A percentile compares a stretch with the other conserved stretches of the same genome.
Evolutionary conservation across 164 flowering plant genomes (phyloP).

Genomic region (Aristolochia californica): DNA sequence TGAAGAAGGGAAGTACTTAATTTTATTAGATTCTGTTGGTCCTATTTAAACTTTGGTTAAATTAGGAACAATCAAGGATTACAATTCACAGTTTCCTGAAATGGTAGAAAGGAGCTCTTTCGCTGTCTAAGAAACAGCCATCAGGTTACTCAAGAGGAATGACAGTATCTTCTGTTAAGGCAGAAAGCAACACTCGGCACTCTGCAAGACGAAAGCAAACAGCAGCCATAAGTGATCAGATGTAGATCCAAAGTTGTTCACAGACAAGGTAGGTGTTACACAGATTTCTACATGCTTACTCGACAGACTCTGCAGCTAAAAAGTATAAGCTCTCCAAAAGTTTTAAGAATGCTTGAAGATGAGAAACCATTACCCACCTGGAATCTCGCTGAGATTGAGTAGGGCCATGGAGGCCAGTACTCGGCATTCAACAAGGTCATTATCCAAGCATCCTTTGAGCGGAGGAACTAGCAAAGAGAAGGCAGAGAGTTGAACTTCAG

Average conservation of each 20-base stretch:
- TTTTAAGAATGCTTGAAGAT: background rate
- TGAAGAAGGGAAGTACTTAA: too few species aligned
- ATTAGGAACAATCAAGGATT: too few species aligned
- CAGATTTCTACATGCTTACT: background rate
- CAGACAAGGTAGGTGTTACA: background rate
- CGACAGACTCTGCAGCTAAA: background rate
- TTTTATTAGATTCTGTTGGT: too few species aligned
- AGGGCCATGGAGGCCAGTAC: constrained; percentile 52
- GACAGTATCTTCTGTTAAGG: constrained; percentile 36
- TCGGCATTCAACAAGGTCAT: constrained; percentile 30
- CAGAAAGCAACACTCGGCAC: constrained; percentile 39
- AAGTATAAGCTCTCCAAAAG: background rate
- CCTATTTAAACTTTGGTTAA: too few species aligned
- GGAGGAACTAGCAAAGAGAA: constrained; percentile 39
- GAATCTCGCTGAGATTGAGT: constrained; percentile 46
- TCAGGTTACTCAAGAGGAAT: constrained; percentile 31
- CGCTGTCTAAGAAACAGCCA: constrained; percentile 46
- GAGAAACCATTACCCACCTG: constrained; percentile 31
- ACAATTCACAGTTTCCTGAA: constrained; percentile 10
- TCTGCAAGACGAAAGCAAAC: constrained; percentile 25
- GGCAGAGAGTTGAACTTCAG: constrained; percentile 39
- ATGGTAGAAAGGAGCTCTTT: constrained; percentile 25
- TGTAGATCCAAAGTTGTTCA: background rate
- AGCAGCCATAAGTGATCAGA: background rate
- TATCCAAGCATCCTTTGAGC: constrained; percentile 34